Conservation (phyloP, 139 green algal species). For the Picochlorum sp. region DNA sequence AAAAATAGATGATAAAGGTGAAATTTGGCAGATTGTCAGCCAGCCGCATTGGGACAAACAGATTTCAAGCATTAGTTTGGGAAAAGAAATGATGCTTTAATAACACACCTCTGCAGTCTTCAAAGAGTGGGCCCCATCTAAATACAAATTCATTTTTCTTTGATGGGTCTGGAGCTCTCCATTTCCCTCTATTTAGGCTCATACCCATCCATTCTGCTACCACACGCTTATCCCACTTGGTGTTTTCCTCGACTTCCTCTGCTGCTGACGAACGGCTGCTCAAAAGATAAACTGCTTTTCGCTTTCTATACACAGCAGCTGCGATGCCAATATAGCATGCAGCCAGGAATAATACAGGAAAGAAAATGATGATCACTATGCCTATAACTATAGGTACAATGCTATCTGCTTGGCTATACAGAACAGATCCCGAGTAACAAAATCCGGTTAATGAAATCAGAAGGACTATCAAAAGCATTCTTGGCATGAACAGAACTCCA, state of each 20-base stretch:
- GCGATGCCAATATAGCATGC: not conserved
- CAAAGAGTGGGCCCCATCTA: slow-evolving; percentile 5
- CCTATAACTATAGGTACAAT: not conserved
- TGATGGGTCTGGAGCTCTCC: not conserved
- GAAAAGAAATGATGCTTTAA: not conserved
- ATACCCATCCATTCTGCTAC: slow-evolving; percentile 8
- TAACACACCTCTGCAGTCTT: slow-evolving; percentile 4
- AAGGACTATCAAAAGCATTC: not conserved
- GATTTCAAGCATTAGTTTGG: not conserved
- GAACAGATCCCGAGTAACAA: not conserved
- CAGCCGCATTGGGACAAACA: no score
- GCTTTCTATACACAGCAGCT: not conserved
- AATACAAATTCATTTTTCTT: slow-evolving; percentile 8
- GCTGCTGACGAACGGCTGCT: not conserved
- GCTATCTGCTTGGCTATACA: not conserved
- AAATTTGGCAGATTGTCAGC: no score
- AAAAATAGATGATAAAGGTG: not conserved
- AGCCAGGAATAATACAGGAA: not conserved
- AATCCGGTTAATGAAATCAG: not conserved
- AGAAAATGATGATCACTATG: not conserved
- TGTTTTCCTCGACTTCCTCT: not conserved
- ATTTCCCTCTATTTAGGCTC: slow-evolving; percentile 8
- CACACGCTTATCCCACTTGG: slow-evolving; percentile 1
- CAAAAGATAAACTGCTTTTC: slow-evolving; percentile 3
- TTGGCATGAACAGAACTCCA: slow-evolving; percentile 4